Evolutionary conservation across 78 protist species (phyloP).

Genomic region (Planoprotostelium fungivorum): DNA sequence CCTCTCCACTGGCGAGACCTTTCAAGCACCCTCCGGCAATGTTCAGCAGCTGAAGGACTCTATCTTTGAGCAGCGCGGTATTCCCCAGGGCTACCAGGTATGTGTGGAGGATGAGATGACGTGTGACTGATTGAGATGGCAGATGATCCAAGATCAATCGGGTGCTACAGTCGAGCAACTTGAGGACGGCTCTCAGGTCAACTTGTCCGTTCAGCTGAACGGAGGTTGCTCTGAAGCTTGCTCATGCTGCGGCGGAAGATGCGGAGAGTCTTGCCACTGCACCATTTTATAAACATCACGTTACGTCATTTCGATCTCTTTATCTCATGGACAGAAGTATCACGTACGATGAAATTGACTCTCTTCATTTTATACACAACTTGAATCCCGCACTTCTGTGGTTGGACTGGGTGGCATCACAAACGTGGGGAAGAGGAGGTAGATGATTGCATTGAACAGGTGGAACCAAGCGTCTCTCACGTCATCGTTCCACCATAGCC

Average conservation of each 20-base stretch:
- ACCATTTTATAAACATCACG: neutral
- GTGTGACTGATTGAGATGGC: neutral
- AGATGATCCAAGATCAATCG: neutral
- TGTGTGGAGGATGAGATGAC: neutral
- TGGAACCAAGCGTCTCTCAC: too few relatives aligned
- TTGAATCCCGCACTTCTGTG: too few relatives aligned
- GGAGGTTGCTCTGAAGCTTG: neutral
- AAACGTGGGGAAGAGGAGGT: too few relatives aligned
- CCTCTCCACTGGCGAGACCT: neutral
- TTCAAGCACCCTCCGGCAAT: neutral
- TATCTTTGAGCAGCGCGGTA: neutral
- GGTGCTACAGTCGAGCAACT: neutral
- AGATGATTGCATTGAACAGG: too few relatives aligned
- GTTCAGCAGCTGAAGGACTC: neutral
- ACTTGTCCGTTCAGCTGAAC: neutral
- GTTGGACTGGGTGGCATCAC: too few relatives aligned
- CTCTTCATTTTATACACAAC: too few relatives aligned
- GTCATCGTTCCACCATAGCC: too few relatives aligned
- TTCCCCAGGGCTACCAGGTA: neutral
- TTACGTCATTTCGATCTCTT: too few relatives aligned
- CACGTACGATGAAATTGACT: too few relatives aligned
- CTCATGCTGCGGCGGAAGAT: neutral
- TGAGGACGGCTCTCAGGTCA: neutral
- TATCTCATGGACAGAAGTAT: too few relatives aligned
- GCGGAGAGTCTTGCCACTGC: constrained; percentile 1